phyloP scores from a whole-genome alignment of 2,329 filamentous ascomycete species.

The Penicillium paneum region DNA sequence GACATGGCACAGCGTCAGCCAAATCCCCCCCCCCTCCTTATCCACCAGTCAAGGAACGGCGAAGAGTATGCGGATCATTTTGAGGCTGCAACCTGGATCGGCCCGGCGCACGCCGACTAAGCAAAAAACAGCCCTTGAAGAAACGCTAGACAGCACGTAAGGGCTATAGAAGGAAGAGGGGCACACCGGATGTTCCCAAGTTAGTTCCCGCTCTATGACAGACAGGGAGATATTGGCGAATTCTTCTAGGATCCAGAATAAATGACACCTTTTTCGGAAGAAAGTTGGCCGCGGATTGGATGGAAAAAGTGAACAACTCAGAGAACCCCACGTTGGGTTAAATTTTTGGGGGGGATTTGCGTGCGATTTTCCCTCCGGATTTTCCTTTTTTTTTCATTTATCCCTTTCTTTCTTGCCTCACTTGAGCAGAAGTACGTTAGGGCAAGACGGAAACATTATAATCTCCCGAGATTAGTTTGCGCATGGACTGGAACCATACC shows the following conservation, averaged over 20 bases:
- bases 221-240: conserved; percentile 13
- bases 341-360: neutral
- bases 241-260: conserved; percentile 22
- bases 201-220: conserved; percentile 1
- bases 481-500: conserved; percentile 17
- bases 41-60: conserved; percentile 33
- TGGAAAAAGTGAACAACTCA: conserved; percentile 28
- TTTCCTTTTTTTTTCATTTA: neutral
- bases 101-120: conserved; percentile 45
- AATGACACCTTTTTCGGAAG: conserved; percentile 14
- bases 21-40: conserved; percentile 31
- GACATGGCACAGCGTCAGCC: conserved; percentile 34
- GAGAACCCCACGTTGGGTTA: conserved; percentile 22
- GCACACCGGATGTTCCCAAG: conserved; percentile 6
- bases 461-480: conserved; percentile 8
- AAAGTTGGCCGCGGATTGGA: conserved; percentile 21
- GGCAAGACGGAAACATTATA: conserved; percentile 1
- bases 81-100: conserved; percentile 48
- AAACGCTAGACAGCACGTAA: conserved; percentile 32
- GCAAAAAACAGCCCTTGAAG: conserved; percentile 33
- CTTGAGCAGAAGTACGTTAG: conserved; percentile 5
- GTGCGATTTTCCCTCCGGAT: neutral
- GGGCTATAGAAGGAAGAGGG: conserved; percentile 11
- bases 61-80: conserved; percentile 42
- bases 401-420: neutral